Evolutionary conservation across 768 basidiomycete genomes (phyloP).

Genomic region (Trametes coccinea): DNA sequence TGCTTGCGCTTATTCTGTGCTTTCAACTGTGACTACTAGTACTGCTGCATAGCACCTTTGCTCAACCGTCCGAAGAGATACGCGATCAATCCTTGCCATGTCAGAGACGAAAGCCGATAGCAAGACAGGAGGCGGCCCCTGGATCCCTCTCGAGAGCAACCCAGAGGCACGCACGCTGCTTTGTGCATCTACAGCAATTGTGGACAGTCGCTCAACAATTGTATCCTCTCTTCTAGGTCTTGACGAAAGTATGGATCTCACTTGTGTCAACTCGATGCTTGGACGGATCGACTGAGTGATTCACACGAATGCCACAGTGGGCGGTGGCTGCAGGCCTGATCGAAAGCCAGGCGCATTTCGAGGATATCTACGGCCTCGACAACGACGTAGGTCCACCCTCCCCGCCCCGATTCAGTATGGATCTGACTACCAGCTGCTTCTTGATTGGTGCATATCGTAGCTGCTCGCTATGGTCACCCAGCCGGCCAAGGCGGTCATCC

Average conservation of each 20-base stretch:
- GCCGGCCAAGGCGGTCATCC: slow-evolving; percentile 80
- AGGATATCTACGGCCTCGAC: slow-evolving; percentile 76
- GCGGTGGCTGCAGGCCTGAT: slow-evolving; percentile 66
- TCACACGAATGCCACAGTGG: slow-evolving; percentile 47
- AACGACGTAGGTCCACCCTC: slow-evolving; percentile 46
- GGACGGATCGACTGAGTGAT: too few relatives aligned
- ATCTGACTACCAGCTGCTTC: neutral
- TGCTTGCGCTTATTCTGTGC: too few relatives aligned
- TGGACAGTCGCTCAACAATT: neutral
- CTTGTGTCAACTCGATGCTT: too few relatives aligned
- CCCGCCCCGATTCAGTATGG: neutral
- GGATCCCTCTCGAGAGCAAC: slow-evolving; percentile 84
- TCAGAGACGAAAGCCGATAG: neutral
- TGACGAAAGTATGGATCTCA: neutral
- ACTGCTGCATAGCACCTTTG: too few relatives aligned
- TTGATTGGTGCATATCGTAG: slow-evolving; percentile 35
- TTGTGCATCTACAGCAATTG: slow-evolving; percentile 10
- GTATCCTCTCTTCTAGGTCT: slow-evolving; percentile 38
- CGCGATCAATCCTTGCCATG: neutral
- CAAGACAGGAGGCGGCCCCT: slow-evolving; percentile 30
- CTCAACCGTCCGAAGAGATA: too few relatives aligned
- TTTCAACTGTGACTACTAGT: too few relatives aligned
- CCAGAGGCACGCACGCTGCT: slow-evolving; percentile 44
- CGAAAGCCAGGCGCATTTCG: slow-evolving; percentile 50
- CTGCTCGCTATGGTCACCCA: slow-evolving; percentile 67